Evolutionary conservation across 768 basidiomycete species (phyloP), one percentile per base, ranked within the genome.

Genomic region (Panellus pusillus): DNA sequence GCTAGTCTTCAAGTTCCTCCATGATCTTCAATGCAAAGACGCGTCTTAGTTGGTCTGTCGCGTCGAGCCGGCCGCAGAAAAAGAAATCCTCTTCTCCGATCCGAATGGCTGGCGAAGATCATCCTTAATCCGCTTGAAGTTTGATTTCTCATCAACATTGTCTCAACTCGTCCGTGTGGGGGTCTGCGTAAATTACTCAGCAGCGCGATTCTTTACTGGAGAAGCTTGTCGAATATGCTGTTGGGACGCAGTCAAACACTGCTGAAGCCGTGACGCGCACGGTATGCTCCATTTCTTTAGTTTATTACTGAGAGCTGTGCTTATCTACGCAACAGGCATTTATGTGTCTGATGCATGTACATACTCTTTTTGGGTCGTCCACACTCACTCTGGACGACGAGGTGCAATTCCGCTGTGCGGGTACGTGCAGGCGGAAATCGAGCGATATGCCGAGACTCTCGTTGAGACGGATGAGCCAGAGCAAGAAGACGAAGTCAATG

Each of bases 391-490:
- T 97, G 46, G 84, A 86, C 44, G 93, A 94, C 47, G 89, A 96
- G 61, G 78, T 83, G 2, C 97, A 99, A 63, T 87, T 87, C 66
- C 88, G 91, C 3, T 92, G 93, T 64, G 89, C 92, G 2, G 93
- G 88, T 95, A 89, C 62, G 79, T 98, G 17, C 91, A 96, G 65
- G 87, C 91, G 2, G 91, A 92, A 61, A 87, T 97, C 35, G 94
- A 97, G 63, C 82, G 86, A 48, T 94, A 89, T 66, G 82, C 84
- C 0, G 91, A 93, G 28, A 73, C 81, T 19, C 66, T 91, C 29
- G 76, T 18, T 65, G 65, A 29, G 32, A 29, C 29, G n/a, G 73
- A 74, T 12, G 75, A 72, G 9, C 70, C 55, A 0, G 72, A 75
- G 8, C 69, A 73, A 1, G 69, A 68, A 32, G 72, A 72, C 6